Conservation (phyloP, 1,284 basidiomycete species). For the Cutaneotrichosporon sp. region DNA sequence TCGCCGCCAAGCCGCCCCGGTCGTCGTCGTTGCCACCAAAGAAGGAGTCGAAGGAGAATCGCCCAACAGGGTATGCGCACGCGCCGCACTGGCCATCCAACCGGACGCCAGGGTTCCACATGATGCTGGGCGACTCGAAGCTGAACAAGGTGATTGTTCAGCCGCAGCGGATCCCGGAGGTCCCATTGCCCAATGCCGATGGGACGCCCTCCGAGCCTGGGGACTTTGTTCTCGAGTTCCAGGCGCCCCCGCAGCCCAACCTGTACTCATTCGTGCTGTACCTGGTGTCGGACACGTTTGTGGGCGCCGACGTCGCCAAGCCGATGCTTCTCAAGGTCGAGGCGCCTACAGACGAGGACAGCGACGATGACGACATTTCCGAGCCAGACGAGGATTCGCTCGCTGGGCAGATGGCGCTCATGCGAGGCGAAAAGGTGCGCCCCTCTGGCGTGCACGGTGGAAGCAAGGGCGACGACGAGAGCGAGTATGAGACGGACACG, state of each 20-base stretch:
- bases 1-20: not conserved
- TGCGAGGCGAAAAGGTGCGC: constrained; percentile 89
- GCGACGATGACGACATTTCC: constrained; percentile 77
- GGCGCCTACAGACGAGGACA: constrained; percentile 57
- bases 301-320: constrained; percentile 70
- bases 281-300: constrained; percentile 78
- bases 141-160: constrained; percentile 84
- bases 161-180: constrained; percentile 74
- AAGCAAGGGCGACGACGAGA: constrained; percentile 52
- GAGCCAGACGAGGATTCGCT: constrained; percentile 92
- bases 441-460: constrained; percentile 48
- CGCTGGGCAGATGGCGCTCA: constrained; percentile 96
- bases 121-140: constrained; percentile 87
- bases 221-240: constrained; percentile 86
- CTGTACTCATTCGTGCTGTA: constrained; percentile 85
- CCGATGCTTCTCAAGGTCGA: constrained; percentile 79
- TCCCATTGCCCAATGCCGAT: constrained; percentile 61
- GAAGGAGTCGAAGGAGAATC: constrained; percentile 55
- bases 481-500: constrained; percentile 45
- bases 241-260: constrained; percentile 80
- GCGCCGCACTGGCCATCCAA: constrained; percentile 86
- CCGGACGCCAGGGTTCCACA: constrained; percentile 83
- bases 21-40: constrained; percentile 31
- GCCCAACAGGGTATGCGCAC: constrained; percentile 71
- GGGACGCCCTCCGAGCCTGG: constrained; percentile 62